Base-by-base conservation (phyloP, 495 filamentous ascomycete species). In the Corynascus novoguineensis region DNA sequence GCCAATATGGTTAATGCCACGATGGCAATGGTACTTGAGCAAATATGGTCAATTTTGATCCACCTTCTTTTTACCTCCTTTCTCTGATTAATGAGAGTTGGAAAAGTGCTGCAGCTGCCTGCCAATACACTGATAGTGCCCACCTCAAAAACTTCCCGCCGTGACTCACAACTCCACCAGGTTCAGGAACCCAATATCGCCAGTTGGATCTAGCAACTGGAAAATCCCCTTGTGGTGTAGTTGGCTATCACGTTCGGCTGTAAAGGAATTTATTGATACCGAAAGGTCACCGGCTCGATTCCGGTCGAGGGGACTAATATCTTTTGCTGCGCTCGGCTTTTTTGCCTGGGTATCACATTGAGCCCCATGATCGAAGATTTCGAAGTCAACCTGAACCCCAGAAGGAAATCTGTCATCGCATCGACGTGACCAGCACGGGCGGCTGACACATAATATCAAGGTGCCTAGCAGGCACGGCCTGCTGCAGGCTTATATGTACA, bases 201-300 rank as follows among this genome's bases (percentile, higher is more conserved):
- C 11, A 1, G 5, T 5, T 19, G 21, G 5, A 31, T 10, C 10
- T 10, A 31, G 10, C 29, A 31, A 31, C 5, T 5, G 5, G 10
- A 31, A 10, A 46, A 54, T 24, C 51, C 51, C 51, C 51, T 54
- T 46, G 51, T 54, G 51, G 38, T 54, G 51, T 54, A 54, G 51
- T 54, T 54, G 51, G 51, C 51, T 54, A 54, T 54, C 51, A 54
- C 51, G 51, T 54, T 54, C 51, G 40, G 40, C 51, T 54, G 51
- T 54, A 53, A 53, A 38, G 50, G 50, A 19, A 41, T 38, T 53
- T 53, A 53, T 53, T 19, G 38, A 42, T 49, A 53, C 50, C 51
- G 51, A 54, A 54, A 54, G 51, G 51, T 54, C 51, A n/a, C n/a
- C n/a, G n/a, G n/a, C n/a, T n/a, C n/a, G n/a, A 53, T 53, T 53